phyloP scores from a whole-genome alignment of 2,329 filamentous ascomycete species.

The Colletotrichum lindemuthianum region DNA sequence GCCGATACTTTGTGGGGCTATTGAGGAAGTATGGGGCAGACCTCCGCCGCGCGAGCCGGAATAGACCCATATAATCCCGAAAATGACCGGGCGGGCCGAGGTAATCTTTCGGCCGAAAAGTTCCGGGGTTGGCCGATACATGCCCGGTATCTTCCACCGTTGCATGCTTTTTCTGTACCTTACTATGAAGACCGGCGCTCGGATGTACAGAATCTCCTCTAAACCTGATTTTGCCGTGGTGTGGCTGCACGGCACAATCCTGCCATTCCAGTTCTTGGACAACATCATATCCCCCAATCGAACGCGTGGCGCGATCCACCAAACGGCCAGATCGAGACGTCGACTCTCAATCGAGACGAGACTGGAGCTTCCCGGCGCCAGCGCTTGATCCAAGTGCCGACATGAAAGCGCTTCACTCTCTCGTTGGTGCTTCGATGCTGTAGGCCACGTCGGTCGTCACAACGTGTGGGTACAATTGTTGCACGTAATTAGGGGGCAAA shows the following conservation, averaged over 20 bases:
- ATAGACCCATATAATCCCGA: slow-evolving; percentile 17
- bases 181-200: background rate
- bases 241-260: slow-evolving; percentile 3
- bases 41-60: background rate
- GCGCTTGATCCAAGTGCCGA: slow-evolving; percentile 13
- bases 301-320: slow-evolving; percentile 23
- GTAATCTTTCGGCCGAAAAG: background rate
- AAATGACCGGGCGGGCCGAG: background rate
- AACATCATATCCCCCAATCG: slow-evolving; percentile 13
- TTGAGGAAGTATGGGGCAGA: slow-evolving; percentile 1
- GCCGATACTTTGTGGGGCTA: slow-evolving; percentile 14
- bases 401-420: background rate
- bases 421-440: background rate
- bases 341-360: slow-evolving; percentile 1
- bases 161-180: too few species aligned
- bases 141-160: too few species aligned
- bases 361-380: background rate
- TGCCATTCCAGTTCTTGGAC: slow-evolving; percentile 17
- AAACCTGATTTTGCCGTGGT: background rate
- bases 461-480: too few species aligned
- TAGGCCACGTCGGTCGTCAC: too few species aligned
- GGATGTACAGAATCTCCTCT: slow-evolving; percentile 3
- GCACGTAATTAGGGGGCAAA: too few species aligned
- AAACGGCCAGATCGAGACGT: slow-evolving; percentile 13
- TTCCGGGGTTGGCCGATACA: background rate